Conservation (phyloP, 495 filamentous ascomycete genomes). For the Sporormia fimetaria region DNA sequence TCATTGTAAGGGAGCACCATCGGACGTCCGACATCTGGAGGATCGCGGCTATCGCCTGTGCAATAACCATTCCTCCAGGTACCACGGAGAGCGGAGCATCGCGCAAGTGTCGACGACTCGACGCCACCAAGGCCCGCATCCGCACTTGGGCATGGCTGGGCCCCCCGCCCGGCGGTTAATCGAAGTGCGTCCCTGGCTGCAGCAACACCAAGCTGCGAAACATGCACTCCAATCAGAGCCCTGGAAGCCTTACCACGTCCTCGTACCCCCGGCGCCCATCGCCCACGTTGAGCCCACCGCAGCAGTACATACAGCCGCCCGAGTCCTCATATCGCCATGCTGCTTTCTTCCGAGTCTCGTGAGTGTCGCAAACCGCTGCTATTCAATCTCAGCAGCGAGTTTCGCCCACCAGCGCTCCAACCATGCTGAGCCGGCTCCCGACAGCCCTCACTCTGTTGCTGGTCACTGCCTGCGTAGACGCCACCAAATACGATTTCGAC, state of each 20-base stretch:
- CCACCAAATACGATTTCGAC: slow-evolving; percentile 4
- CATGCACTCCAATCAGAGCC: slow-evolving; percentile 19
- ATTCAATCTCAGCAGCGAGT: slow-evolving; percentile 9
- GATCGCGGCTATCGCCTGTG: too few species aligned
- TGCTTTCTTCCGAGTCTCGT: slow-evolving; percentile 17
- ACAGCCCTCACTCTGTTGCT: slow-evolving; percentile 5
- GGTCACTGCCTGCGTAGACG: background rate
- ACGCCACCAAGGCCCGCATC: too few species aligned
- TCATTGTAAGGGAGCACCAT: too few species aligned
- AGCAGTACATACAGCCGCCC: slow-evolving; percentile 22
- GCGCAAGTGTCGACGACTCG: too few species aligned
- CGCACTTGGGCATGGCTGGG: too few species aligned
- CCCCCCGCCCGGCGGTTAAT: slow-evolving; percentile 16
- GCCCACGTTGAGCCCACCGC: slow-evolving; percentile 3
- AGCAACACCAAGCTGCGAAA: slow-evolving; percentile 8
- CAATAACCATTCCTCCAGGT: too few species aligned
- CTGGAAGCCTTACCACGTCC: slow-evolving; percentile 6
- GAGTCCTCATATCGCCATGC: slow-evolving; percentile 17
- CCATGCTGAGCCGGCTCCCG: slow-evolving; percentile 16
- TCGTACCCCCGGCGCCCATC: slow-evolving; percentile 3
- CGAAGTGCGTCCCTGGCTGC: slow-evolving; percentile 7
- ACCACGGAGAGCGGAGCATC: too few species aligned
- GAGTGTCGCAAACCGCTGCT: slow-evolving; percentile 18
- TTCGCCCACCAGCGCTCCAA: slow-evolving; percentile 1
- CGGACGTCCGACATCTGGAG: too few species aligned